Percentiles rank a stretch among this genome's conserved stretches.
These are phyloP conservation scores for Podaxis sp. DNA, from an alignment of 768 basidiomycete genomes.

Conservation along the genomic window DNA sequence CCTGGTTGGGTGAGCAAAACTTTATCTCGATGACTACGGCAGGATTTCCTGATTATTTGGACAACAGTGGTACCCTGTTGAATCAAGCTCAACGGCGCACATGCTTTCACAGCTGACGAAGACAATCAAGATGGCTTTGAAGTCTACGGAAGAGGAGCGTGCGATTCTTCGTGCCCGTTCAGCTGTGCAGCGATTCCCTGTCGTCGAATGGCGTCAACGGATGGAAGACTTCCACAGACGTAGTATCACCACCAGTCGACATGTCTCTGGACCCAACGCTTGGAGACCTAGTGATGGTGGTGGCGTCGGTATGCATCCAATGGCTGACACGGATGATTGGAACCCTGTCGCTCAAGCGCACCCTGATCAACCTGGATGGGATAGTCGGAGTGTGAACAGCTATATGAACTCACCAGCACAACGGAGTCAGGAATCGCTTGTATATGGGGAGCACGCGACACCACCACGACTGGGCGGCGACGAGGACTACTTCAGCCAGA, in stretches of 20 bases:
- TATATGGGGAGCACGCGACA: constrained; percentile 51
- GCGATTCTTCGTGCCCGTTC: constrained; percentile 92
- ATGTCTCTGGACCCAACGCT: constrained; percentile 66
- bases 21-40: neutral
- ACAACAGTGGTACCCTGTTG: constrained; percentile 92
- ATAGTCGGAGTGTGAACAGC: constrained; percentile 48
- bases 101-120: constrained; percentile 94
- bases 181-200: constrained; percentile 94
- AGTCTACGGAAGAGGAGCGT: constrained; percentile 87
- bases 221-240: constrained; percentile 94
- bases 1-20: constrained; percentile 84
- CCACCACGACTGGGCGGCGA: constrained; percentile 38
- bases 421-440: constrained; percentile 61
- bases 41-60: constrained; percentile 6
- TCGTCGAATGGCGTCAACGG: constrained; percentile 95
- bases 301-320: constrained; percentile 43
- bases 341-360: constrained; percentile 64
- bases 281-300: constrained; percentile 77
- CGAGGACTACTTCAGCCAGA: constrained; percentile 52
- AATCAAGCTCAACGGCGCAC: constrained; percentile 89
- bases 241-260: constrained; percentile 72
- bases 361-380: constrained; percentile 79
- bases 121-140: constrained; percentile 92
- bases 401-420: constrained; percentile 57
- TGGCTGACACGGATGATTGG: constrained; percentile 79